These are phyloP conservation scores for Sporothrix brunneoviolacea DNA, from an alignment of 2,329 filamentous ascomycete species.

Conservation along the genomic window DNA sequence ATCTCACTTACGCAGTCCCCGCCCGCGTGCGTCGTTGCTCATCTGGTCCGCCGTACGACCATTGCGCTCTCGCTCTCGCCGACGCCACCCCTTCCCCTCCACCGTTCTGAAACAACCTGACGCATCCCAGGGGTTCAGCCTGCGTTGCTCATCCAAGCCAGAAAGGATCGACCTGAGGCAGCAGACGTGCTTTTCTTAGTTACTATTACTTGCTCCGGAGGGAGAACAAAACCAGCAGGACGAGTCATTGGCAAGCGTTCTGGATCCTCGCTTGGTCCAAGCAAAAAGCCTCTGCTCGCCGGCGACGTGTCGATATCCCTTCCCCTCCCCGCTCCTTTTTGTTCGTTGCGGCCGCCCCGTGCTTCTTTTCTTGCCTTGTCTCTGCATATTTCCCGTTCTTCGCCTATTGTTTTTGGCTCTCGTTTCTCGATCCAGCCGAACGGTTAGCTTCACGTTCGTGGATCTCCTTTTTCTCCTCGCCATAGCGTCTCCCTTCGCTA, in stretches of 20 bases:
- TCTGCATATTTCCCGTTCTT: conserved; percentile 2
- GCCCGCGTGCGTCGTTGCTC: no score
- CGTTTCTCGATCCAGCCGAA: conserved; percentile 1
- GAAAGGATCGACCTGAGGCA: conserved; percentile 7
- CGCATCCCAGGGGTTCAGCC: conserved; percentile 26
- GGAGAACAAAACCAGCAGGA: conserved; percentile 1
- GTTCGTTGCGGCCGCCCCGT: background rate
- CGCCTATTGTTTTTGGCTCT: conserved; percentile 1
- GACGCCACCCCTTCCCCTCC: background rate
- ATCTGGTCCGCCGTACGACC: no score
- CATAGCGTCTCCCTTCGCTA: background rate
- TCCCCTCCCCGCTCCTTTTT: background rate
- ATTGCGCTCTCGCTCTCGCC: conserved; percentile 9
- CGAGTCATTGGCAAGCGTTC: background rate
- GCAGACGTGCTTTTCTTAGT: background rate
- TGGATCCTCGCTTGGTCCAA: no score
- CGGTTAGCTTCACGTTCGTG: conserved; percentile 7
- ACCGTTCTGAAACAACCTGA: conserved; percentile 34
- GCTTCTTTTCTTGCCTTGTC: background rate
- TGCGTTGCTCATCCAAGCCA: conserved; percentile 3
- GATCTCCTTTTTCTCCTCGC: background rate
- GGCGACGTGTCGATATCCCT: no score
- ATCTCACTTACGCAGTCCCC: no score
- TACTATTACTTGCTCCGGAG: background rate
- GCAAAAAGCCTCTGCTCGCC: no score